These are phyloP conservation scores for Sistotremastrum niveocremeum DNA, from an alignment of 768 basidiomycete genomes.

Conservation along the genomic window DNA sequence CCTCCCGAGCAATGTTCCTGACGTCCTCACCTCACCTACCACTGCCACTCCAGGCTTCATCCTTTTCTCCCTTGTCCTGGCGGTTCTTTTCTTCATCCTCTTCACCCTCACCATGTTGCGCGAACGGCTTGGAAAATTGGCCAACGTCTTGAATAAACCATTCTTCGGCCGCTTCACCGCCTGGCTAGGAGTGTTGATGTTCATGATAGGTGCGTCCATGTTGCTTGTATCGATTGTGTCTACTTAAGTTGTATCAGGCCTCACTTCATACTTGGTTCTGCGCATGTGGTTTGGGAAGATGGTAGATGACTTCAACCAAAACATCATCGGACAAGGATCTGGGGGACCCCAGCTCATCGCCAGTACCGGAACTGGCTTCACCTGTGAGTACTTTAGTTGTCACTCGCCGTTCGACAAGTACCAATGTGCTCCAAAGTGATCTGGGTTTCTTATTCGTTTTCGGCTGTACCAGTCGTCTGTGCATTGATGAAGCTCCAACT, in stretches of 20 bases:
- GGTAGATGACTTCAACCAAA: conserved; percentile 61
- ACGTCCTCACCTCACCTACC: conserved; percentile 44
- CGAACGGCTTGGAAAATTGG: conserved; percentile 42
- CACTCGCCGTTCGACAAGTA: background rate
- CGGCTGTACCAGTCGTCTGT: conserved; percentile 52
- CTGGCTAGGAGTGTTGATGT: conserved; percentile 69
- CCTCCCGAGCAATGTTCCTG: conserved; percentile 43
- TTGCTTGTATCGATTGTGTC: background rate
- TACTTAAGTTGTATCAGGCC: conserved; percentile 25
- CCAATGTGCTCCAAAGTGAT: conserved; percentile 36
- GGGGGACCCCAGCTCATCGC: conserved; percentile 50
- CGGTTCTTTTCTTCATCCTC: conserved; percentile 47
- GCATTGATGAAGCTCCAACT: conserved; percentile 59
- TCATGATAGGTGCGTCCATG: conserved; percentile 43
- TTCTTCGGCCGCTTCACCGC: conserved; percentile 43
- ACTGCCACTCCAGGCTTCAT: conserved; percentile 50
- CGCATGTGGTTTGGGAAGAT: conserved; percentile 78
- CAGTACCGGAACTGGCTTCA: conserved; percentile 54
- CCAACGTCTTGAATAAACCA: conserved; percentile 40
- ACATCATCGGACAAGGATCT: conserved; percentile 36
- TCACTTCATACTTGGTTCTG: conserved; percentile 55
- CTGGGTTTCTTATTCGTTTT: conserved; percentile 69
- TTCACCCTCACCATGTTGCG: conserved; percentile 57
- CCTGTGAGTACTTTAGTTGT: conserved; percentile 34
- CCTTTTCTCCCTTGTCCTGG: conserved; percentile 42